Evolutionary conservation across 805 yeast species (phyloP), one percentile per base, ranked within the genome.

Genomic region (Maudiozyma turicensis): DNA sequence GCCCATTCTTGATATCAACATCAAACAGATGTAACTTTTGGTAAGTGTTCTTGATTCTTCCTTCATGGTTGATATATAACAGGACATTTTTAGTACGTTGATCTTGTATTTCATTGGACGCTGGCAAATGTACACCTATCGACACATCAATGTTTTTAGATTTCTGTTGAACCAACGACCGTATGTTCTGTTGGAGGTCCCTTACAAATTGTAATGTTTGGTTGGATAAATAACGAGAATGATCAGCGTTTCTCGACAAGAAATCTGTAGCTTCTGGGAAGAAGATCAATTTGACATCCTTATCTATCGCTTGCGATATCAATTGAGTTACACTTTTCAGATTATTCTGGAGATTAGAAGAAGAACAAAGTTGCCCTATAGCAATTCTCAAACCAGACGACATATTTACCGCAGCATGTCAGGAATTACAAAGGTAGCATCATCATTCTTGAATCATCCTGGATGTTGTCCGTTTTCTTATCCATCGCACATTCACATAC

Each of bases 221-320:
- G 70, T 11, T 75, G 0, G 84, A 88, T n/a, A 91, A 67, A 30
- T 69, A 55, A 47, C 73, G 71, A 0, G 95, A 81, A 55, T 87
- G 90, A 0, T 58, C 63, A 1, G 90, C 82, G 59, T 79, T 78
- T 47, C 78, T 72, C 5, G 95, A 82, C 39, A 91, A 74, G 63
- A 88, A 91, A 63, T 91, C 98, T 5, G 93, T 76, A 0, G 98
- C 98, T 64, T 91, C 99, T 1, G 98, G 98, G 43, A 91, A 74
- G 60, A 93, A 88, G 5, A 93, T 70, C 3, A 87, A 79, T 53
- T 75, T 72, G 11, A 84, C 89, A 3, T 82, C 76, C 13, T 72
- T 61, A 2, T 66, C 67, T 0, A 84, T 75, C 0, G 98, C 95
- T 47, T 72, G 66, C n/a, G 68, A 62, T 14, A 91, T 80, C 37